Evolutionary conservation across 1,284 basidiomycete genomes (phyloP).

Genomic region (Puccinia coronata): DNA sequence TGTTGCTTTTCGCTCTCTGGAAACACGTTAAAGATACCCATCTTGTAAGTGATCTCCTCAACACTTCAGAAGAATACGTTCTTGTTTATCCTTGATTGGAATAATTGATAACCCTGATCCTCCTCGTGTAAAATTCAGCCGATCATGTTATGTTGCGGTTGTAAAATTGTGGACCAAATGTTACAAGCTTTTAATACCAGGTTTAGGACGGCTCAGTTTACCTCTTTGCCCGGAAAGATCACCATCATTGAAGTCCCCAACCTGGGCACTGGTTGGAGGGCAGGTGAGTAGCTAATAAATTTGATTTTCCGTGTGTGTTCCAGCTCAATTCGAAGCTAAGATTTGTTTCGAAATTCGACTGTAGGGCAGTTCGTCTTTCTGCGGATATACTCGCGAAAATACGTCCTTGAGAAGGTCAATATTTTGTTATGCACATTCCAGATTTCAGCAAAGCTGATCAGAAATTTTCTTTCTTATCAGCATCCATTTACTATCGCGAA

Average conservation of each 20-base stretch:
- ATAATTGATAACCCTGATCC: not conserved
- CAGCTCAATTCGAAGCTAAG: not conserved
- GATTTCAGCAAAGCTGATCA: not conserved
- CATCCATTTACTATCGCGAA: constrained; percentile 49
- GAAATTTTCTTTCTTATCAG: constrained; percentile 18
- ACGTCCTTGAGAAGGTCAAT: constrained; percentile 38
- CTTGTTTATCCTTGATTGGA: not conserved
- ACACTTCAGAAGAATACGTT: not conserved
- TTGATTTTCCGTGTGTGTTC: not conserved
- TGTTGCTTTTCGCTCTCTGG: constrained; percentile 40
- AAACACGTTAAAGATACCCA: constrained; percentile 28
- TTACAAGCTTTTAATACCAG: constrained; percentile 19
- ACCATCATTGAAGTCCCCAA: constrained; percentile 34
- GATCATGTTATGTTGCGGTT: constrained; percentile 7
- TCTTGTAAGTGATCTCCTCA: constrained; percentile 25
- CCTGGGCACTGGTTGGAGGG: constrained; percentile 46
- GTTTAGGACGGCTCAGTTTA: constrained; percentile 30
- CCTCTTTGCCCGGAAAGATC: constrained; percentile 40
- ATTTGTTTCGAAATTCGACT: constrained; percentile 1
- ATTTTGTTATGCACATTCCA: not conserved
- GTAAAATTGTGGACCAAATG: constrained; percentile 32
- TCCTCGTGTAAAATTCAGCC: not conserved
- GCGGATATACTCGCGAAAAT: constrained; percentile 37
- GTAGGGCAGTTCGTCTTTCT: constrained; percentile 41
- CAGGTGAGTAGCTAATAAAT: constrained; percentile 3